A percentile compares a stretch with the other conserved stretches of the same genome.
Evolutionary conservation across 768 basidiomycete genomes (phyloP).

Genomic region (Tricholoma bakamatsutake): DNA sequence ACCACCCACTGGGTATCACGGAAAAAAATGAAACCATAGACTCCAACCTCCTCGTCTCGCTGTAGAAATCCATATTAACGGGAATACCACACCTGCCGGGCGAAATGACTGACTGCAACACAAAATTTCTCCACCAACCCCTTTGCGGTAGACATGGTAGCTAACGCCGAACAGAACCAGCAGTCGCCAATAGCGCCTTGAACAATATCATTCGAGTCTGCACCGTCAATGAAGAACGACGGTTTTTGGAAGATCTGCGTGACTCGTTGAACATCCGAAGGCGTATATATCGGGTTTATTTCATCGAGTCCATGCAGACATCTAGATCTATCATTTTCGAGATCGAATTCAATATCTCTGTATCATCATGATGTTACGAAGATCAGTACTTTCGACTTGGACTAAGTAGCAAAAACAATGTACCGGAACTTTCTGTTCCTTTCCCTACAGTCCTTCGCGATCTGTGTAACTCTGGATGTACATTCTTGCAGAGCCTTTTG

Average conservation of each 20-base stretch:
- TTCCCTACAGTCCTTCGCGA: conserved; percentile 38
- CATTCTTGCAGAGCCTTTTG: conserved; percentile 42
- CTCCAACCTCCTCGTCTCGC: conserved; percentile 45
- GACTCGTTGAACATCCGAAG: conserved; percentile 41
- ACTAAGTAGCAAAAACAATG: not conserved
- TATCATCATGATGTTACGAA: not conserved
- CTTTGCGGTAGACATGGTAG: conserved; percentile 38
- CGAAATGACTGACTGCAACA: conserved; percentile 33
- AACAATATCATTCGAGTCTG: conserved; percentile 37
- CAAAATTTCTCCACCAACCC: conserved; percentile 48
- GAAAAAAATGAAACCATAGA: conserved; percentile 55
- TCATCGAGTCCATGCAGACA: conserved; percentile 34
- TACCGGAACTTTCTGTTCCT: conserved; percentile 50
- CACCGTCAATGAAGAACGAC: conserved; percentile 40
- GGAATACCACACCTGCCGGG: not conserved
- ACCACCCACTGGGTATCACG: conserved; percentile 46
- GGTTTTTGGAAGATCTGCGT: conserved; percentile 48
- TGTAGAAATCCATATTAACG: conserved; percentile 13
- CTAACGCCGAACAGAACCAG: conserved; percentile 48
- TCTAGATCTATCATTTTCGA: conserved; percentile 32
- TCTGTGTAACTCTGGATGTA: conserved; percentile 36
- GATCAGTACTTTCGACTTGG: not conserved
- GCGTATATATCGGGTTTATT: conserved; percentile 11
- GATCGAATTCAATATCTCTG: conserved; percentile 54
- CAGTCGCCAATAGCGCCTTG: conserved; percentile 50